Evolutionary conservation across 768 basidiomycete species (phyloP).

Genomic region (Amanita jacksonii): DNA sequence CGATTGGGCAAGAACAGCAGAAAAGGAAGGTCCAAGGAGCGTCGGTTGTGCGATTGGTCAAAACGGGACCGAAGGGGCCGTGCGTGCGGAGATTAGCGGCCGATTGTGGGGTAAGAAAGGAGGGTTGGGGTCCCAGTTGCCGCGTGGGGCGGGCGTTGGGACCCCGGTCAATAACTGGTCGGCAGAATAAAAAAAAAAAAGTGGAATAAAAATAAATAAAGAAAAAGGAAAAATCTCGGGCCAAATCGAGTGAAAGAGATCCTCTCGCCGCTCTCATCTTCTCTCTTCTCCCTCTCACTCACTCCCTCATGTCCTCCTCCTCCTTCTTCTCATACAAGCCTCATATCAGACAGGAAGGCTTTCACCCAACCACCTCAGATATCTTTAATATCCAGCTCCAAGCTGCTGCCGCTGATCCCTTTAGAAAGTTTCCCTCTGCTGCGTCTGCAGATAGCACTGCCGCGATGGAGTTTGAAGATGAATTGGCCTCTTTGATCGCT

Average conservation of each 20-base stretch:
- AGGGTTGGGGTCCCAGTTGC: background rate
- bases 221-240: too few relatives aligned
- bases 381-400: constrained; percentile 35
- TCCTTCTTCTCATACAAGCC: constrained; percentile 44
- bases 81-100: constrained; percentile 8
- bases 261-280: background rate
- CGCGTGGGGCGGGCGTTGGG: background rate
- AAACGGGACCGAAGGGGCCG: background rate
- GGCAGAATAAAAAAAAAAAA: too few relatives aligned
- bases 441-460: constrained; percentile 13
- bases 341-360: constrained; percentile 64
- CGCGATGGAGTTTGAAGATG: constrained; percentile 54
- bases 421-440: constrained; percentile 40
- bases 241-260: too few relatives aligned
- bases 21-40: too few relatives aligned
- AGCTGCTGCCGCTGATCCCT: constrained; percentile 43
- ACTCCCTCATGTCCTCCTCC: background rate
- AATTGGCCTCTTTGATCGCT: constrained; percentile 45
- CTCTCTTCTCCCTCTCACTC: background rate
- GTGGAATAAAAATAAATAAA: too few relatives aligned
- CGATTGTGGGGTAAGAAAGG: background rate
- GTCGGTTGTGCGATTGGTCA: too few relatives aligned
- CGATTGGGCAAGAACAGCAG: too few relatives aligned
- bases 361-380: constrained; percentile 47
- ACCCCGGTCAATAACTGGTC: background rate